Percentiles rank a stretch among this genome's conserved stretches.
phyloP scores from a whole-genome alignment of 148 eudicot species.

The Chenopodium berlandieri region DNA sequence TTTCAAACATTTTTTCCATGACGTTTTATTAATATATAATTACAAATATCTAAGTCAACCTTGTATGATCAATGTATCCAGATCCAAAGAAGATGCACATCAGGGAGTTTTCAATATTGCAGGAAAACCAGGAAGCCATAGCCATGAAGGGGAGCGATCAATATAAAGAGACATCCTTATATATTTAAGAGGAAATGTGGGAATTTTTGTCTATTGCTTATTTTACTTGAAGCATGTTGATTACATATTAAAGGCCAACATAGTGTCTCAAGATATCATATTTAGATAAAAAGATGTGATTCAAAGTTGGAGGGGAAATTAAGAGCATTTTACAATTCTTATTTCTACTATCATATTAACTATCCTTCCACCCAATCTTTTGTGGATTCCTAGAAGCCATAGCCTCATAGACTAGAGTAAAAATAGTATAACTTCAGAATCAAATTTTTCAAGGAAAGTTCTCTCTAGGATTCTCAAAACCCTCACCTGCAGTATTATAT shows the following conservation, averaged over 20 bases:
- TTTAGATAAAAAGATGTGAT: not conserved
- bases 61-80: not conserved
- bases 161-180: not conserved
- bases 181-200: not conserved
- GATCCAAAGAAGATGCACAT: not conserved
- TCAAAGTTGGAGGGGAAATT: not conserved
- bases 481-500: constrained; percentile 77
- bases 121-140: not conserved
- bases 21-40: too few species aligned
- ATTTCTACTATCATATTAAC: not conserved
- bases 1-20: too few species aligned
- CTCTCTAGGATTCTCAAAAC: not conserved
- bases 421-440: not conserved
- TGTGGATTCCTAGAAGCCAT: not conserved
- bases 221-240: not conserved
- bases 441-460: not conserved
- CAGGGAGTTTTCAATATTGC: not conserved
- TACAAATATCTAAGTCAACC: too few species aligned
- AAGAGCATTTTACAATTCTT: not conserved
- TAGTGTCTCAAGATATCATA: not conserved
- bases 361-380: not conserved
- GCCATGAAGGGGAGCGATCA: not conserved
- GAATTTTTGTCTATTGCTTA: not conserved
- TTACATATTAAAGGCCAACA: not conserved
- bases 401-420: not conserved